Evolutionary conservation across 441 rosid genomes (phyloP).

Genomic region (Brassica hybrid): DNA sequence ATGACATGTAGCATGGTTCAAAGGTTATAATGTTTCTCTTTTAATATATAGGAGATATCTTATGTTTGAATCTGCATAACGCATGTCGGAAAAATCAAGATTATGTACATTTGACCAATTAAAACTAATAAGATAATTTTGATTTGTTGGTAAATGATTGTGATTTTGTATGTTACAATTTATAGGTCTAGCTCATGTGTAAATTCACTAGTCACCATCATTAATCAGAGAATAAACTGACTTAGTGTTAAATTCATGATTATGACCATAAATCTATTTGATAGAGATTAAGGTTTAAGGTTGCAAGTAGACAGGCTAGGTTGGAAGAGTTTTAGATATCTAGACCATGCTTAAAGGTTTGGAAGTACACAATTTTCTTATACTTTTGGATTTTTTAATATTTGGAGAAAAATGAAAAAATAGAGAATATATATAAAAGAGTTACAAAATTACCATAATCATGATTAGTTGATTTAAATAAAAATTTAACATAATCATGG

Average conservation of each 20-base stretch:
- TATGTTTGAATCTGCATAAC: neutral
- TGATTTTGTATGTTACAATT: neutral
- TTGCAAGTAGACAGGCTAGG: slow-evolving; percentile 16
- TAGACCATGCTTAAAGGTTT: slow-evolving; percentile 3
- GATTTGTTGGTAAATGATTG: slow-evolving; percentile 32
- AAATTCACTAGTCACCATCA: slow-evolving; percentile 25
- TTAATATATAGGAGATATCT: no score
- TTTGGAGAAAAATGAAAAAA: neutral
- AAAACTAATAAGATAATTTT: slow-evolving; percentile 1
- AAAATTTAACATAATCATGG: neutral
- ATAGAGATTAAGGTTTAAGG: slow-evolving; percentile 23
- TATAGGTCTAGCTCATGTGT: neutral
- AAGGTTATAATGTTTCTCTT: no score
- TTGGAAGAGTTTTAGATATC: slow-evolving; percentile 12
- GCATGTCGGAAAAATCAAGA: neutral
- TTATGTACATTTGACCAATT: neutral
- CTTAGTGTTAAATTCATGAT: slow-evolving; percentile 17
- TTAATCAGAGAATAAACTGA: slow-evolving; percentile 5
- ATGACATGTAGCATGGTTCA: no score
- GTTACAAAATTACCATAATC: neutral
- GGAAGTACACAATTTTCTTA: slow-evolving; percentile 8
- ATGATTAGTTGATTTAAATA: neutral
- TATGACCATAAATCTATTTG: slow-evolving; percentile 14
- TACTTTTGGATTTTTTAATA: neutral
- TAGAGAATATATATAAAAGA: no score